Conservation (phyloP, 306 rosid species). For the Malus fusca region DNA sequence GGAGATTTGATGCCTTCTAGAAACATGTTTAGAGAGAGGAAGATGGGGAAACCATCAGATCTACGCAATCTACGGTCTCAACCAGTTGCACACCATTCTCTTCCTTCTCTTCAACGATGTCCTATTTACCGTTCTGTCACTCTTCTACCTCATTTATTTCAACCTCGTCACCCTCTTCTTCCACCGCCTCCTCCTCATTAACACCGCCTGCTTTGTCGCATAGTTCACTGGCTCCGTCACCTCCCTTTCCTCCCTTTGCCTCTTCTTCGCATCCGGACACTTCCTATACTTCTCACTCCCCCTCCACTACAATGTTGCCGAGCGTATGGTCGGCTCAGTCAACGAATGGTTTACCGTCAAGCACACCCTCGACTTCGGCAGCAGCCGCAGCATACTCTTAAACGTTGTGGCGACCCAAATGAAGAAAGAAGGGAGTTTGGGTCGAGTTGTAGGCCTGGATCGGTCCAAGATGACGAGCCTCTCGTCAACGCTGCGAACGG, state of each 20-base stretch:
- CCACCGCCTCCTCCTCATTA: slow-evolving; percentile 37
- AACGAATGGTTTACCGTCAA: slow-evolving; percentile 84
- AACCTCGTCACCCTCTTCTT: slow-evolving; percentile 42
- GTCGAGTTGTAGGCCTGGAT: slow-evolving; percentile 79
- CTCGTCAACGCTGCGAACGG: slow-evolving; percentile 46
- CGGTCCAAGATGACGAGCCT: slow-evolving; percentile 44
- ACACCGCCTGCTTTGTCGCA: slow-evolving; percentile 67
- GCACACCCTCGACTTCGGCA: slow-evolving; percentile 81
- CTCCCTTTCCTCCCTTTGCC: slow-evolving; percentile 70
- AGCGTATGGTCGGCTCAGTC: slow-evolving; percentile 72
- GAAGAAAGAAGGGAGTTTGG: slow-evolving; percentile 82
- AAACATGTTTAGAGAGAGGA: neutral
- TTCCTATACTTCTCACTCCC: slow-evolving; percentile 87
- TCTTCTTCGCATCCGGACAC: slow-evolving; percentile 78
- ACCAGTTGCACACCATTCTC: slow-evolving; percentile 80
- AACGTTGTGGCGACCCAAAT: slow-evolving; percentile 90
- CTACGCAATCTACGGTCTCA: slow-evolving; percentile 82
- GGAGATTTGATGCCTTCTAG: neutral
- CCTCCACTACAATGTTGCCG: slow-evolving; percentile 79
- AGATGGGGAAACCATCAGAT: slow-evolving; percentile 84
- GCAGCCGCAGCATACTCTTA: slow-evolving; percentile 82
- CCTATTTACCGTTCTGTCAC: slow-evolving; percentile 51
- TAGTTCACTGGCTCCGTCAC: slow-evolving; percentile 74
- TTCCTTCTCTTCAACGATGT: slow-evolving; percentile 73
- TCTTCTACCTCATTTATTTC: slow-evolving; percentile 61